These are phyloP conservation scores for Chaetoceros muelleri DNA, from an alignment of 108 stramenopile genomes.

Conservation along the genomic window DNA sequence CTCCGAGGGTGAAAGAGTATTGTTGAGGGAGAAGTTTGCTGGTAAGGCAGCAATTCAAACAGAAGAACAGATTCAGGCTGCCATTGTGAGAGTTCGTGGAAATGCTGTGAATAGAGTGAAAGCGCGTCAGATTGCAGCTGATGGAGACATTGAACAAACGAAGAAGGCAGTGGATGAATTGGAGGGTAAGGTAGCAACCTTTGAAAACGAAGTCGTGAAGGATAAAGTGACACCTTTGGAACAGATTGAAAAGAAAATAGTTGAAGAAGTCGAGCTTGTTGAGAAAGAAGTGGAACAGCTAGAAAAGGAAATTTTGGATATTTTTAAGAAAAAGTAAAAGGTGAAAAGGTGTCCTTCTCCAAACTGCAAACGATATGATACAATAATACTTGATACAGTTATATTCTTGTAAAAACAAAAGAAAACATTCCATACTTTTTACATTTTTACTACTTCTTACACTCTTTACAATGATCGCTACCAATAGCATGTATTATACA, in stretches of 20 bases:
- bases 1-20: conserved; percentile 33
- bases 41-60: conserved; percentile 74
- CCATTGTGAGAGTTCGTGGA: conserved; percentile 57
- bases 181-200: conserved; percentile 37
- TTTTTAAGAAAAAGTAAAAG: conserved; percentile 13
- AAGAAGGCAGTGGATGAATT: conserved; percentile 56
- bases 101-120: conserved; percentile 60
- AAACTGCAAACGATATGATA: too few species aligned
- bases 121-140: conserved; percentile 61
- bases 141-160: conserved; percentile 34
- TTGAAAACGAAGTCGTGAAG: conserved; percentile 56
- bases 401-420: too few species aligned
- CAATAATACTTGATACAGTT: too few species aligned
- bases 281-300: conserved; percentile 18
- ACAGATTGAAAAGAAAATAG: conserved; percentile 15
- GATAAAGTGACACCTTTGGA: too few species aligned
- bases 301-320: conserved; percentile 16
- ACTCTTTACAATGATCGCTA: too few species aligned
- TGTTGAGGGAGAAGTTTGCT: conserved; percentile 66
- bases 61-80: conserved; percentile 67
- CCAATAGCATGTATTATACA: too few species aligned
- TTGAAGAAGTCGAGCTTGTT: conserved; percentile 8
- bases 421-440: too few species aligned
- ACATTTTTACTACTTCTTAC: too few species aligned
- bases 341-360: too few species aligned